Base-by-base conservation (phyloP, 169 alveolate species). In the Toxoplasma gondii region DNA sequence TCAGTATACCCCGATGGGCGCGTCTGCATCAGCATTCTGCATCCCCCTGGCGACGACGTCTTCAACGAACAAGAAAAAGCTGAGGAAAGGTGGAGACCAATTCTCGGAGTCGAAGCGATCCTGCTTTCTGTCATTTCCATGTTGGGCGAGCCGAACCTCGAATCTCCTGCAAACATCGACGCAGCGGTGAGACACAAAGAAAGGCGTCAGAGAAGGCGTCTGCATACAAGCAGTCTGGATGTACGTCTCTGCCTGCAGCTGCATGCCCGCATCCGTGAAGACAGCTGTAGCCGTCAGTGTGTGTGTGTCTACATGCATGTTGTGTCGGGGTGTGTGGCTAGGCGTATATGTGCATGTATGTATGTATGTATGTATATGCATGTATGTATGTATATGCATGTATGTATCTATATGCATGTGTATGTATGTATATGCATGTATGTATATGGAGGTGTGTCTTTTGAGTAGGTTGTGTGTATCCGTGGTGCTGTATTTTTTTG, bases 51-150 rank as follows among this genome's bases (percentile, higher is more conserved):
- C 36, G 96, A 97, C 36, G 99, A 99, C 96, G 96, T 96, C 74
- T 98, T 97, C 96, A 99, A 99, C 97, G 99, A 98, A 88, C 99
- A 98, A 94, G 99, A 99, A 97, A 97, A 98, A 0, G 99, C 99
- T n/a, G 99, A 98, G 84, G 99, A 99, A 96, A 97, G 99, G 93
- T 99, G 99, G 99, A 97, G 99, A 78, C 99, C 99, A 4, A 98
- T 99, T 81, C 97, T 98, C 67, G 96, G 99, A n/a, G 99, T 99
- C 19, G 99, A 99, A 95, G 97, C 99, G 95, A 98, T 99, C 67
- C 94, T 99, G 43, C 96, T 99, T 58, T 97, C 99, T 67, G 99
- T 99, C 29, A 98, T 99, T 44, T 98, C 99, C 29, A 98, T 99
- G 99, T 97, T 99, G 58, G 98, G 98, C 74, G 99, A 98, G 81